phyloP scores from a whole-genome alignment of 441 rosid species.

The Melastoma candidum region DNA sequence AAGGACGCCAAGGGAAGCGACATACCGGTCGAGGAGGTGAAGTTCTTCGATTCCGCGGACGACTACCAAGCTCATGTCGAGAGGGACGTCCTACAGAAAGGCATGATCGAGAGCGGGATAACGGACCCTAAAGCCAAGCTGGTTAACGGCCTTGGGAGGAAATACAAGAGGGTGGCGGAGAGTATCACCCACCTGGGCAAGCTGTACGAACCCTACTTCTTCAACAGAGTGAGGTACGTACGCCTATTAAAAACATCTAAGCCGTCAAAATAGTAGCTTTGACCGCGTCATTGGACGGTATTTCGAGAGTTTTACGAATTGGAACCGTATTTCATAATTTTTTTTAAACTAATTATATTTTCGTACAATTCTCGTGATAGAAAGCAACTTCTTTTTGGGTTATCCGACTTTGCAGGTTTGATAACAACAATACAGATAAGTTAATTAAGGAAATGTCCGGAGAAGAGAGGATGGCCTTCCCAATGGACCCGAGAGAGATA shows the following conservation, averaged over 20 bases:
- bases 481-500: constrained; percentile 1
- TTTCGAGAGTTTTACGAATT: too few species aligned
- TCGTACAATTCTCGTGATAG: too few species aligned
- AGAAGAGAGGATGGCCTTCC: not conserved
- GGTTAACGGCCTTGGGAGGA: too few species aligned
- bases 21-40: constrained; percentile 1
- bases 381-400: too few species aligned
- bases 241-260: too few species aligned
- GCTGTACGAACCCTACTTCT: constrained; percentile 15
- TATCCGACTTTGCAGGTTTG: constrained; percentile 4
- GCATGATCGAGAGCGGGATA: not conserved
- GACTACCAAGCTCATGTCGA: constrained; percentile 2
- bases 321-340: too few species aligned
- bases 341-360: too few species aligned
- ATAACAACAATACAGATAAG: constrained; percentile 5
- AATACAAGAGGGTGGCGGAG: not conserved
- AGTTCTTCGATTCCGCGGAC: constrained; percentile 8
- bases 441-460: constrained; percentile 4
- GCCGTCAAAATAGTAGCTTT: too few species aligned
- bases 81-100: constrained; percentile 1
- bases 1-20: constrained; percentile 5
- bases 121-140: too few species aligned
- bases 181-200: constrained; percentile 5
- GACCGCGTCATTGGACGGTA: too few species aligned
- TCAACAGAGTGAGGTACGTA: constrained; percentile 14